Percentiles rank a stretch among this genome's conserved stretches.
Conservation (phyloP, 2,329 filamentous ascomycete species). For the Penicillium sp. region DNA sequence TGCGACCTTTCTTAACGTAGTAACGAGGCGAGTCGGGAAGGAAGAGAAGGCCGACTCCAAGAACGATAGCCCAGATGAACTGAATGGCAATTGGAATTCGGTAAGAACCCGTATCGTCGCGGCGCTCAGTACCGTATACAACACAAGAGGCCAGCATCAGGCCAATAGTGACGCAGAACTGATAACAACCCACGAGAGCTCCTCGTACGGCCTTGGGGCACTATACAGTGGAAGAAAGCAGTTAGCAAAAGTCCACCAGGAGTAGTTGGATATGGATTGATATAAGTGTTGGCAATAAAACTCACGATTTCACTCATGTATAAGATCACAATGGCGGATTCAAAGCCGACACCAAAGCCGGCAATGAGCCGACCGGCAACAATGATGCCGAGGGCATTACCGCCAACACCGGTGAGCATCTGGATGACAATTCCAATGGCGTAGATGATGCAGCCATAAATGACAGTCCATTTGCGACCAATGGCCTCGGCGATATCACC, state of each 20-base stretch:
- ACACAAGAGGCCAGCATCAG: slow-evolving; percentile 71
- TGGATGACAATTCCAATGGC: slow-evolving; percentile 65
- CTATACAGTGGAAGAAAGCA: neutral
- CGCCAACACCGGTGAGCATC: slow-evolving; percentile 53
- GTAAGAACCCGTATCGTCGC: slow-evolving; percentile 63
- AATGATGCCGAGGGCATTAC: slow-evolving; percentile 55
- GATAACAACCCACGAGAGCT: slow-evolving; percentile 75
- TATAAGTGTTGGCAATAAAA: neutral
- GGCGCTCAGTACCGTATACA: slow-evolving; percentile 65
- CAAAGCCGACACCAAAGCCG: slow-evolving; percentile 75
- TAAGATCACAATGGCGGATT: slow-evolving; percentile 73
- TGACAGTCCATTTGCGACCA: slow-evolving; percentile 62
- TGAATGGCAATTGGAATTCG: slow-evolving; percentile 78
- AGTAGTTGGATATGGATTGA: neutral
- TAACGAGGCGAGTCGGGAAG: slow-evolving; percentile 84
- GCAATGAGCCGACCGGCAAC: slow-evolving; percentile 71
- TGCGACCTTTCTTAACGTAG: slow-evolving; percentile 72
- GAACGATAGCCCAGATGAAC: slow-evolving; percentile 74
- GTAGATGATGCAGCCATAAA: slow-evolving; percentile 69
- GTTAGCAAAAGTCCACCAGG: neutral
- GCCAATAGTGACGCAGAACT: slow-evolving; percentile 79
- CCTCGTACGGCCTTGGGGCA: slow-evolving; percentile 68
- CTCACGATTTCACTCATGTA: slow-evolving; percentile 77
- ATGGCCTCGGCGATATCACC: slow-evolving; percentile 73
- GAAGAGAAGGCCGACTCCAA: slow-evolving; percentile 66